Evolutionary conservation across 208 protist genomes (phyloP).

Genomic region (Crithidia thermophila): DNA sequence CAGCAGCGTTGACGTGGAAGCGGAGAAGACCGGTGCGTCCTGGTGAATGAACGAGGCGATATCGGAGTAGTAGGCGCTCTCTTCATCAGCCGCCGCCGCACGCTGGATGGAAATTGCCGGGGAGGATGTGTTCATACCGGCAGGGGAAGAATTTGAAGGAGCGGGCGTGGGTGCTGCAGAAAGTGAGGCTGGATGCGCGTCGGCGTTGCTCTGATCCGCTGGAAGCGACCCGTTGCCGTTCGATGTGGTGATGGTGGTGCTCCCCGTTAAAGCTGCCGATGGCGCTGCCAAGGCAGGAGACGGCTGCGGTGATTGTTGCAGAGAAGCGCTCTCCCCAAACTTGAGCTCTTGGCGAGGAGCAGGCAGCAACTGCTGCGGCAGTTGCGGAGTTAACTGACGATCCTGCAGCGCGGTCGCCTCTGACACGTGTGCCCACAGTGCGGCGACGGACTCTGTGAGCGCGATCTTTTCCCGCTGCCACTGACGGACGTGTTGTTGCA

Average conservation of each 20-base stretch:
- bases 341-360: background rate
- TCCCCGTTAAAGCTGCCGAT: background rate
- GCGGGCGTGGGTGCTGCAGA: background rate
- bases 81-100: background rate
- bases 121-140: background rate
- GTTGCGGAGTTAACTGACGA: background rate
- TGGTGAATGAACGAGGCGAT: conserved; percentile 28
- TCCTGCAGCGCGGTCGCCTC: background rate
- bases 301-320: background rate
- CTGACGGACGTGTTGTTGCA: conserved; percentile 10
- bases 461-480: conserved; percentile 12
- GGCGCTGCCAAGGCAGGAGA: background rate
- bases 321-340: too few relatives aligned
- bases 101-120: conserved; percentile 4
- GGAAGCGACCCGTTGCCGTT: too few relatives aligned
- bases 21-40: background rate
- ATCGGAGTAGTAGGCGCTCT: conserved; percentile 36
- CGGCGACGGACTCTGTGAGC: conserved; percentile 9
- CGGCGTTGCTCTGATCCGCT: too few relatives aligned
- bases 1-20: background rate
- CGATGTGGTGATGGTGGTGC: background rate
- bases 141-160: background rate
- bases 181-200: background rate
- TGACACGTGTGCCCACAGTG: conserved; percentile 21
- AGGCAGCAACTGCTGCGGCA: background rate